Percentiles rank a stretch among this genome's conserved stretches.
phyloP scores from a whole-genome alignment of 306 rosid species.

The Castanopsis chinensis region DNA sequence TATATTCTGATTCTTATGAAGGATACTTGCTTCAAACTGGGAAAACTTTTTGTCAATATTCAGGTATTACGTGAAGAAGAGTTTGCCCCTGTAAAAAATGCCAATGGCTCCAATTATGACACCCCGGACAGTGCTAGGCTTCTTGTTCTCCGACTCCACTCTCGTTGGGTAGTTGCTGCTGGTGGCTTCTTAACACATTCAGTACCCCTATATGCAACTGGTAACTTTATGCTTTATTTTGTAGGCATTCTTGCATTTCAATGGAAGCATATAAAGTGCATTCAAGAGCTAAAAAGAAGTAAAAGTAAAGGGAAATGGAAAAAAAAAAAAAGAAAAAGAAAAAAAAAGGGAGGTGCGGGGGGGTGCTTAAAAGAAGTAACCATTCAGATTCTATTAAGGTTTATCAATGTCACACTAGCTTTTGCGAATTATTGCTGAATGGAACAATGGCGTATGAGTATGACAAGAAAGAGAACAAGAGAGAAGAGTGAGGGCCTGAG shows the following conservation, averaged over 20 bases:
- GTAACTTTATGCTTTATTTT: constrained; percentile 30
- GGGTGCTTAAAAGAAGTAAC: too few relatives aligned
- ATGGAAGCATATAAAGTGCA: neutral
- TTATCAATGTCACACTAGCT: too few relatives aligned
- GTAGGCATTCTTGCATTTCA: neutral
- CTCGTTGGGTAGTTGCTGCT: constrained; percentile 97
- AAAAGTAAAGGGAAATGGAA: neutral
- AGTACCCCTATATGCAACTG: constrained; percentile 91
- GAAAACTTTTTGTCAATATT: constrained; percentile 23
- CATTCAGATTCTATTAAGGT: too few relatives aligned
- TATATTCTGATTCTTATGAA: constrained; percentile 16
- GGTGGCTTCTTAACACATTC: constrained; percentile 99
- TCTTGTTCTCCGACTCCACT: constrained; percentile 94
- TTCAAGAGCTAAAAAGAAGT: neutral
- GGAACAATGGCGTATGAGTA: too few relatives aligned
- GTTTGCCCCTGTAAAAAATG: constrained; percentile 97
- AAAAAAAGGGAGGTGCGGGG: neutral
- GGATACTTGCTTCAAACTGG: constrained; percentile 5
- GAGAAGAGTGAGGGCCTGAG: neutral
- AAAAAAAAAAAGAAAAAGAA: neutral
- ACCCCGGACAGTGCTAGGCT: constrained; percentile 95
- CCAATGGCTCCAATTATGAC: constrained; percentile 82
- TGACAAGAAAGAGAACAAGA: too few relatives aligned
- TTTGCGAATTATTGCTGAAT: too few relatives aligned
- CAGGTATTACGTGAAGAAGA: constrained; percentile 92